A percentile compares a stretch with the other conserved stretches of the same genome.
Conservation (phyloP, 2,329 filamentous ascomycete genomes). For the Byssothecium circinans region DNA sequence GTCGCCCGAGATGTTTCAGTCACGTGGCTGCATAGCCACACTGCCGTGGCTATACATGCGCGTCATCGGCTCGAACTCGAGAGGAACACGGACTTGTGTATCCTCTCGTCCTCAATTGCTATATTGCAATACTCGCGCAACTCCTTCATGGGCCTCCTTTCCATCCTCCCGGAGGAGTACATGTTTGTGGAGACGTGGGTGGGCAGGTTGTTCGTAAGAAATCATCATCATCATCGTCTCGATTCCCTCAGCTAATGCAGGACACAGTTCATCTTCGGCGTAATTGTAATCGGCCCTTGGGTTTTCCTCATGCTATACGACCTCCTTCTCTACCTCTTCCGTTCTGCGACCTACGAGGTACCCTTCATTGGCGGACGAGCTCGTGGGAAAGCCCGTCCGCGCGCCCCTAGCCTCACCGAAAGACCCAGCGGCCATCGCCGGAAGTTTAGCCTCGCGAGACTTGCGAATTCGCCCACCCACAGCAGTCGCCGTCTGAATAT, state of each 20-base stretch:
- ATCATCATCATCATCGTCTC: not conserved
- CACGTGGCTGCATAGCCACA: too few species aligned
- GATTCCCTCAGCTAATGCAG: constrained; percentile 19
- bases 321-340: constrained; percentile 62
- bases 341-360: constrained; percentile 60
- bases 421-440: constrained; percentile 55
- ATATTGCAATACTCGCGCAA: too few species aligned
- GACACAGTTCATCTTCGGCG: constrained; percentile 61
- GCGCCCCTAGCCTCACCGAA: constrained; percentile 63
- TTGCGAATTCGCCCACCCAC: constrained; percentile 18
- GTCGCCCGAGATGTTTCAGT: too few species aligned
- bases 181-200: constrained; percentile 64
- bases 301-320: constrained; percentile 64
- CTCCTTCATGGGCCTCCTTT: constrained; percentile 62
- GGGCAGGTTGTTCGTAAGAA: constrained; percentile 62
- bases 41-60: too few species aligned
- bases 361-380: constrained; percentile 64
- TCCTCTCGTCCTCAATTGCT: too few species aligned
- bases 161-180: constrained; percentile 63
- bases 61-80: too few species aligned
- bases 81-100: too few species aligned
- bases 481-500: constrained; percentile 20
- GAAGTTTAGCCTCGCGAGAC: constrained; percentile 46
- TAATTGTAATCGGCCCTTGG: constrained; percentile 65
- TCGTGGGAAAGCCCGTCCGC: constrained; percentile 60